Conservation (phyloP, 495 filamentous ascomycete species). For the Pseudevernia furfuracea region DNA sequence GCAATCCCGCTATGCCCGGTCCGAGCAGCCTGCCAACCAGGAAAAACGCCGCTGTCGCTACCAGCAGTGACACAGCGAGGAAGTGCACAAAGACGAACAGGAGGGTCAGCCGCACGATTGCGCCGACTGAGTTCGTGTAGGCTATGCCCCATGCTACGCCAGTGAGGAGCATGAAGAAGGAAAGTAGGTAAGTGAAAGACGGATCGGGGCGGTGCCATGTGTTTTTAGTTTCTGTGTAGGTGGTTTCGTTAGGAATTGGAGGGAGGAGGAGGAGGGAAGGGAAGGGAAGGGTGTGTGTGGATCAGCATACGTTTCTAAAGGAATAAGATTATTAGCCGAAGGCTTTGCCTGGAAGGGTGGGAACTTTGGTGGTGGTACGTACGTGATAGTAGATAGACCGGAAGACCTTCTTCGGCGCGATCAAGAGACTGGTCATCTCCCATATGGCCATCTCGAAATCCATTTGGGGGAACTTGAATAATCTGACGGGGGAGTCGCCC, state of each 20-base stretch:
- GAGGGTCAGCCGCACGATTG: slow-evolving; percentile 52
- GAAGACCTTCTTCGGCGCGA: slow-evolving; percentile 72
- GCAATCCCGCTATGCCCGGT: slow-evolving; percentile 42
- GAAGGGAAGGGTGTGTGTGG: slow-evolving; percentile 6
- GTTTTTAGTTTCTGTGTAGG: slow-evolving; percentile 59
- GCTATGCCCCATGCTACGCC: slow-evolving; percentile 67
- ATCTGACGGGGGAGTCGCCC: slow-evolving; percentile 32
- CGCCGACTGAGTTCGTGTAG: slow-evolving; percentile 49
- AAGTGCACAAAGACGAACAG: slow-evolving; percentile 64
- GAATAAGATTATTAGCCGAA: slow-evolving; percentile 4
- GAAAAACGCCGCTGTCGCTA: slow-evolving; percentile 58
- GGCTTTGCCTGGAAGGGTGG: neutral
- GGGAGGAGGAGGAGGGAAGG: too few species aligned
- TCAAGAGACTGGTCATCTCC: slow-evolving; percentile 69
- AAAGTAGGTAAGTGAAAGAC: slow-evolving; percentile 69
- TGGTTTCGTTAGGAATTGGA: slow-evolving; percentile 19
- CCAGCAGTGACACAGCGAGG: slow-evolving; percentile 50
- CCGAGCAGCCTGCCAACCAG: slow-evolving; percentile 57
- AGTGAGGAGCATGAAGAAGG: slow-evolving; percentile 65
- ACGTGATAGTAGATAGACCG: slow-evolving; percentile 71
- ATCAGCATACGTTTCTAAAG: slow-evolving; percentile 51
- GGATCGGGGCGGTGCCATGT: slow-evolving; percentile 71
- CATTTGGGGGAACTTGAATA: slow-evolving; percentile 64
- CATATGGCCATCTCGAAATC: slow-evolving; percentile 71
- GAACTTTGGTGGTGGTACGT: slow-evolving; percentile 26